Conservation (phyloP, 176 grass and related monocot genomes). For the Aegilops tauschii region DNA sequence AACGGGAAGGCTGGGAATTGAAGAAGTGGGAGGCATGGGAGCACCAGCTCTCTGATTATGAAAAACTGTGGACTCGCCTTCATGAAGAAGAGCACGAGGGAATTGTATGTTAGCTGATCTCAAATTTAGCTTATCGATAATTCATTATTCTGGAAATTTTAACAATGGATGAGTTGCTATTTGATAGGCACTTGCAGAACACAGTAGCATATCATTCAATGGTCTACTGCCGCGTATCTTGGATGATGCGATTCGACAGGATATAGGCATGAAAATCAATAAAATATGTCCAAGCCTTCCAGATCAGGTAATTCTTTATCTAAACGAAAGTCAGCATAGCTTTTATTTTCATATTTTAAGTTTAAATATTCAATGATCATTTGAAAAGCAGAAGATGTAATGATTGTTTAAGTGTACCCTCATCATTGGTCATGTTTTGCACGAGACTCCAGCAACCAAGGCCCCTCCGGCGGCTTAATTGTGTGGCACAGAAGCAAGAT, state of each 20-base stretch:
- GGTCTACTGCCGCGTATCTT: background rate
- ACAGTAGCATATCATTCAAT: background rate
- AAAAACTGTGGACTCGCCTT: background rate
- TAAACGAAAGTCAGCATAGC: background rate
- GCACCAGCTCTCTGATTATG: background rate
- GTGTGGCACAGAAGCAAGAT: background rate
- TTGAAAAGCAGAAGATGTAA: background rate
- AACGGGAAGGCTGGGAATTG: background rate
- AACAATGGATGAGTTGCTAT: background rate
- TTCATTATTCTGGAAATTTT: background rate
- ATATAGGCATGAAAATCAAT: background rate
- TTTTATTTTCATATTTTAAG: background rate
- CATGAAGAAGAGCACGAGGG: background rate
- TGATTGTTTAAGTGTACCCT: background rate
- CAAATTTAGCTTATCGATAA: background rate
- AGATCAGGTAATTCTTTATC: background rate
- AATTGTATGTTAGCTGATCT: background rate
- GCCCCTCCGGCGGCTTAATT: background rate
- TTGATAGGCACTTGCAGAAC: background rate
- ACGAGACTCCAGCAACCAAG: background rate
- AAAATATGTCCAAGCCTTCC: background rate
- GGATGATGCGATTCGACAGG: background rate
- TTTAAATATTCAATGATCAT: background rate
- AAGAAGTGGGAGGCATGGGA: conserved; percentile 5
- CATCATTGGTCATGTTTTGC: background rate